Percentiles rank a stretch among this genome's conserved stretches.
Conservation (phyloP, 176 grass and related monocot species). For the Carex parvula region DNA sequence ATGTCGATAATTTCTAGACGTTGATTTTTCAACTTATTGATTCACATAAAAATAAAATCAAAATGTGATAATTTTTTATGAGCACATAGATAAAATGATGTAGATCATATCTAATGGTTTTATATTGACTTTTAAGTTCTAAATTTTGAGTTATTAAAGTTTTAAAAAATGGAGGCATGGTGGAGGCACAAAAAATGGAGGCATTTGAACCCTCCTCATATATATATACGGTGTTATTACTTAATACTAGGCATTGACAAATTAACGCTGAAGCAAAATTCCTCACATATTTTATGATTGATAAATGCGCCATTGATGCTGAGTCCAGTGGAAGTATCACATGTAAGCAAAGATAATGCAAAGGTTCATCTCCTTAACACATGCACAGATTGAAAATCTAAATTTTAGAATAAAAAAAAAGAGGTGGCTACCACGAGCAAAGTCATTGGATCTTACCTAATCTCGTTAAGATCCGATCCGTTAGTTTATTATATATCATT, state of each 20-base stretch:
- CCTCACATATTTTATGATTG: not conserved
- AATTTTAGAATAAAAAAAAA: not conserved
- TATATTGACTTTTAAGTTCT: too few relatives aligned
- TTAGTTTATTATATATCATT: not conserved
- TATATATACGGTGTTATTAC: not conserved
- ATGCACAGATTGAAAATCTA: constrained; percentile 3
- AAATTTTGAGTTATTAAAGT: too few relatives aligned
- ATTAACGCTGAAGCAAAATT: constrained; percentile 13
- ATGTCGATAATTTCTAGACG: too few relatives aligned
- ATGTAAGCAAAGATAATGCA: constrained; percentile 20
- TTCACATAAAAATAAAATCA: too few relatives aligned
- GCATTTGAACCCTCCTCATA: not conserved
- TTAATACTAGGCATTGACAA: constrained; percentile 9
- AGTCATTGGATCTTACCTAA: not conserved
- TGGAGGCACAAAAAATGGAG: too few relatives aligned
- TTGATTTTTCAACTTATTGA: too few relatives aligned
- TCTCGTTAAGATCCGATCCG: not conserved
- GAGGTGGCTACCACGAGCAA: not conserved
- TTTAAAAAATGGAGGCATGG: too few relatives aligned
- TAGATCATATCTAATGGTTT: too few relatives aligned
- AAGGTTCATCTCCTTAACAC: constrained; percentile 12
- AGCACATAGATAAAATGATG: too few relatives aligned
- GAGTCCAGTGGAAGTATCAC: constrained; percentile 3
- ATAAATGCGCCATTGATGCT: constrained; percentile 19
- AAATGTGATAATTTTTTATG: too few relatives aligned